A percentile compares a stretch with the other conserved stretches of the same genome.
phyloP scores from a whole-genome alignment of 2,329 filamentous ascomycete species.

The Ophiostoma angusticollis region DNA sequence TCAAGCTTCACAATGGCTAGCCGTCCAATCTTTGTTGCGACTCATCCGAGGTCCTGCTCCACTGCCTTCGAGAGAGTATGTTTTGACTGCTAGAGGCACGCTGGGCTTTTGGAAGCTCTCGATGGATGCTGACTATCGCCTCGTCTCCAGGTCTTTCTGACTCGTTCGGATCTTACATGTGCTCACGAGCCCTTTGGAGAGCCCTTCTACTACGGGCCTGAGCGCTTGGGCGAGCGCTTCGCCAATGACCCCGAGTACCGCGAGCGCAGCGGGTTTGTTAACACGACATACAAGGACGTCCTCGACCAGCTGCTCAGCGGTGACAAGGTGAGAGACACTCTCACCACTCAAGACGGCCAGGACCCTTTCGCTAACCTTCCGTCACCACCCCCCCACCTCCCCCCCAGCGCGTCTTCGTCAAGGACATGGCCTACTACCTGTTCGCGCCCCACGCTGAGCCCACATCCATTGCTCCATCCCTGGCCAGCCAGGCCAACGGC shows the following conservation, averaged over 20 bases:
- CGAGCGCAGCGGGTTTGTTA: constrained; percentile 49
- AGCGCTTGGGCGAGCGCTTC: constrained; percentile 70
- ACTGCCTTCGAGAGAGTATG: constrained; percentile 88
- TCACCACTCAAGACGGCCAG: too few relatives aligned
- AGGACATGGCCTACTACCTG: constrained; percentile 92
- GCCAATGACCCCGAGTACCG: constrained; percentile 49
- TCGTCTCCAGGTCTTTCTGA: constrained; percentile 76
- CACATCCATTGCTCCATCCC: constrained; percentile 64
- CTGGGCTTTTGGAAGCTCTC: too few relatives aligned
- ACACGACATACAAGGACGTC: constrained; percentile 64
- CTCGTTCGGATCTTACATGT: constrained; percentile 64
- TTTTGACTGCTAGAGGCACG: too few relatives aligned
- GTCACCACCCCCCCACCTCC: neutral
- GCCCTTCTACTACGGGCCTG: constrained; percentile 90
- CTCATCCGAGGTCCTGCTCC: constrained; percentile 88
- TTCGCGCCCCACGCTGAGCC: constrained; percentile 59
- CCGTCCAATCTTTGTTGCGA: constrained; percentile 82
- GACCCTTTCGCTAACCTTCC: neutral
- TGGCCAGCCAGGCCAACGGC: constrained; percentile 32
- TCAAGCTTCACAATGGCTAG: constrained; percentile 43
- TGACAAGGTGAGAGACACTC: too few relatives aligned
- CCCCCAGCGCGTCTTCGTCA: constrained; percentile 75
- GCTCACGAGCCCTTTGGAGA: constrained; percentile 95
- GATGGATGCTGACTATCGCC: neutral
- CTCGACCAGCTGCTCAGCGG: constrained; percentile 63